Evolutionary conservation across 345 rosid genomes (phyloP).

Genomic region (Linum trigynum): DNA sequence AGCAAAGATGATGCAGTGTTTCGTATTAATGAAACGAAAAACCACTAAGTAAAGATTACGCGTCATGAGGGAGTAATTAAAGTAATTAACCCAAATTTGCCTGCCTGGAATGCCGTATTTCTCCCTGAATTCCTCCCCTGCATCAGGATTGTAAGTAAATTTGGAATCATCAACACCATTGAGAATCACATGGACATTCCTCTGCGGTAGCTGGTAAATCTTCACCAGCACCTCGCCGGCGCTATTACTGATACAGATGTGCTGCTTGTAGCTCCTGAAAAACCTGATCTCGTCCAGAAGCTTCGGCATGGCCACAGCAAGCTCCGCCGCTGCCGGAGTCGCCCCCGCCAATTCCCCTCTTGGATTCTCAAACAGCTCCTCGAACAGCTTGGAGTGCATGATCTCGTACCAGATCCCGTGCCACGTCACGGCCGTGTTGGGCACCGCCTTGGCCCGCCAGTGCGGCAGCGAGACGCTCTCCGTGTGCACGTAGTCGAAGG

Average conservation of each 20-base stretch:
- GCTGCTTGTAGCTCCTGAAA: constrained; percentile 53
- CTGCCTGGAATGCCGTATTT: constrained; percentile 31
- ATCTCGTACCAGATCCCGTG: constrained; percentile 72
- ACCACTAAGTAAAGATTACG: too few relatives aligned
- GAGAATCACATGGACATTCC: constrained; percentile 56
- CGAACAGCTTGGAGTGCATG: constrained; percentile 55
- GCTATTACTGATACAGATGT: constrained; percentile 57
- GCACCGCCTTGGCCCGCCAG: constrained; percentile 43
- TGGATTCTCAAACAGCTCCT: constrained; percentile 41
- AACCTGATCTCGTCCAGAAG: constrained; percentile 50
- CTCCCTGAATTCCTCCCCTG: constrained; percentile 32
- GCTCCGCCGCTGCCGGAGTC: constrained; percentile 24
- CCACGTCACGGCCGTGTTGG: constrained; percentile 62
- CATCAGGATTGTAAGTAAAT: constrained; percentile 29
- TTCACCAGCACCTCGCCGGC: constrained; percentile 47
- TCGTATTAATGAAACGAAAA: too few relatives aligned
- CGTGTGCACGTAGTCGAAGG: constrained; percentile 55
- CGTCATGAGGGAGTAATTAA: too few relatives aligned
- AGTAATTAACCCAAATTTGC: too few relatives aligned
- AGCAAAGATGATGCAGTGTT: too few relatives aligned
- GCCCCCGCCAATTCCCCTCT: constrained; percentile 16
- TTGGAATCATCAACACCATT: constrained; percentile 60
- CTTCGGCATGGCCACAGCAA: constrained; percentile 53
- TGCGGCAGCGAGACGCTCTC: constrained; percentile 71
- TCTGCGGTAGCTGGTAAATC: constrained; percentile 47